Base-by-base conservation (phyloP, 2,329 filamentous ascomycete species). In the Fusarium sp. region DNA sequence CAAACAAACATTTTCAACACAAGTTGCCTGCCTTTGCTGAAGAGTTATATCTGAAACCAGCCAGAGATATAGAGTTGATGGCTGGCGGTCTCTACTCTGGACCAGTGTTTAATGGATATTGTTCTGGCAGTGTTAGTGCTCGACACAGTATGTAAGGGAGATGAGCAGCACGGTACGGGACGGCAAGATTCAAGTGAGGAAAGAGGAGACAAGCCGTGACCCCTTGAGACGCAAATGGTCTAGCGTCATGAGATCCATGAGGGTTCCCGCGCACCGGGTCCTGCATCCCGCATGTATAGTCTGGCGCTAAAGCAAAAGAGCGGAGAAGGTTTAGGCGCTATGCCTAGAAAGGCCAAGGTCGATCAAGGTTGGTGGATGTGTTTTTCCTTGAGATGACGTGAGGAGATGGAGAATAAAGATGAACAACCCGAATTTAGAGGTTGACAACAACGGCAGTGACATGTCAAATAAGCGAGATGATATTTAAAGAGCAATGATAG, bases 241-340 rank as follows among this genome's bases (percentile, higher is more conserved):
- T 77, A 77, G 75, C 19, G 52, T 6, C 0, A 2, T 18, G 5
- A 43, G 52, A 68, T 64, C 49, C 57, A 59, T 60, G 71, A 73
- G 67, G 64, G 65, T 69, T 75, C 75, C 75, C 75, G 75, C 62
- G 53, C 60, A 70, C 75, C 72, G 72, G 75, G 75, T 77, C 72
- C 67, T 73, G 72, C 69, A 75, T 74, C 75, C 73, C 75, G 69
- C 59, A 65, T 69, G 35, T 37, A 52, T 76, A 76, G 69, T 4
- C 19, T 13, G 5, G 21, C 52, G 58, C 75, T 76, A 77, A 64
- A 21, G 59, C 35, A 21, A 2, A 13, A 43, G 30, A 25, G 43
- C 52, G 72, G 62, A n/a, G 59, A 60, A 19, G 3, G 3, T 16
- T 3, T 9, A 28, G 9, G 19, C 25, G 50, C 67, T 58, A 71